Base-by-base conservation (phyloP, 2,329 filamentous ascomycete genomes). In the Paecilomyces sp. region DNA sequence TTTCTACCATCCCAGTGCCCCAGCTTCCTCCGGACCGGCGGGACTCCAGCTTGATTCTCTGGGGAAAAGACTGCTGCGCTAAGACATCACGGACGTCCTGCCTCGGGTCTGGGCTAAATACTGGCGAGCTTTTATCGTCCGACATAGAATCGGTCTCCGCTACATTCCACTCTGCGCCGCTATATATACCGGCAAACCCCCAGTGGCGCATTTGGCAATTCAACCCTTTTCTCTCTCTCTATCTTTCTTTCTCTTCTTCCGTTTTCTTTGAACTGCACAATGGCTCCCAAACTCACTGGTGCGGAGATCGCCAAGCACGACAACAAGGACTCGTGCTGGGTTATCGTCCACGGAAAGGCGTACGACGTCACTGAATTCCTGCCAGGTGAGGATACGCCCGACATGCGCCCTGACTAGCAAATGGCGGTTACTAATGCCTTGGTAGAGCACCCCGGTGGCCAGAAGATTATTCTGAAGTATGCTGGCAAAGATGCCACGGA, bases 401-500 rank as follows among this genome's bases (percentile, higher is more conserved):
- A 54, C 3, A n/a, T 28, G 25, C n/a, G 3, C 12, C 33, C 18
- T 36, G 28, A 13, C 18, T n/a, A 24, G 9, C 11, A n/a, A 25
- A 33, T 33, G 2, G 13, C 28, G 7, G 22, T 11, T 18, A 13
- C 24, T 31, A 24, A 28, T 33, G 11, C 15, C 18, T 30, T 24
- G 24, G 9, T 66, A 87, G 91, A 96, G 74, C 92, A 96, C 71
- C 92, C 92, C 25, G 92, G 92, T 62, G 92, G 91, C 41, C 83
- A 87, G 65, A 94, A 93, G 72, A 95, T 97, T 74, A 97, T 99
- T 70, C 84, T 99, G 65, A 96, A 96, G 79, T 96, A 97, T 77
- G 92, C 92, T 31, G 92, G 92, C 68, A 95, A 93, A 81, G 92
- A 97, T 80, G 92, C 92, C 47, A 95, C 92, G 36, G 90, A 92